Evolutionary conservation across 495 filamentous ascomycete species (phyloP).

Genomic region (Xylaria longipes): DNA sequence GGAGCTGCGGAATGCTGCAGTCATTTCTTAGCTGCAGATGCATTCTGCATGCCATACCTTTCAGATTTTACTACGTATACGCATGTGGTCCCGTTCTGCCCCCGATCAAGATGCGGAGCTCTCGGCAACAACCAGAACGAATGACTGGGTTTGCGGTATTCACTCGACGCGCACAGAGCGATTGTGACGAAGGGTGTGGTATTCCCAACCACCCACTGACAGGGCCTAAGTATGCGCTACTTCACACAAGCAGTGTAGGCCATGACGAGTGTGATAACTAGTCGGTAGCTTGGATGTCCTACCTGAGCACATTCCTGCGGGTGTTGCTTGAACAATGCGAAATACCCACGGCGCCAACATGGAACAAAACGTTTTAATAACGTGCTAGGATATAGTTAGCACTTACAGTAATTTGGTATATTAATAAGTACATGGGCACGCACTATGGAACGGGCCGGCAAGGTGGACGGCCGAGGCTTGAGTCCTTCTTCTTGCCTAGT

Average conservation of each 20-base stretch:
- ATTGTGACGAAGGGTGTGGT: constrained; percentile 22
- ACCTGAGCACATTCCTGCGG: not conserved
- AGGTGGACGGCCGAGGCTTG: not conserved
- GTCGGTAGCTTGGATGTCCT: not conserved
- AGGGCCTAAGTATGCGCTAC: constrained; percentile 19
- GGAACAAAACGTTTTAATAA: constrained; percentile 1
- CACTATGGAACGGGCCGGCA: constrained; percentile 23
- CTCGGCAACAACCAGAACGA: constrained; percentile 27
- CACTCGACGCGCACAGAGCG: not conserved
- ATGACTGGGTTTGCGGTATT: constrained; percentile 11
- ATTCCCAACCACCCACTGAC: constrained; percentile 25
- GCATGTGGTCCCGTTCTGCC: constrained; percentile 24
- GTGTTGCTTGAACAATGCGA: not conserved
- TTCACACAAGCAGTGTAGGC: not conserved
- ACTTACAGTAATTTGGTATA: not conserved
- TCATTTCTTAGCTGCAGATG: constrained; percentile 32
- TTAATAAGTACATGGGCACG: constrained; percentile 1
- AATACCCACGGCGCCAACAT: not conserved
- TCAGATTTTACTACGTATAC: constrained; percentile 30
- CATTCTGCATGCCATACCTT: constrained; percentile 31
- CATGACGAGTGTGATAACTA: not conserved
- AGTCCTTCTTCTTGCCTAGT: not conserved
- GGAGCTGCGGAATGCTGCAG: constrained; percentile 26
- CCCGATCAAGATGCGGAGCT: constrained; percentile 26
- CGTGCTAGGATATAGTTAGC: not conserved